Conservation (phyloP, 768 basidiomycete species). For the Coprinellus aureogranulatus region DNA sequence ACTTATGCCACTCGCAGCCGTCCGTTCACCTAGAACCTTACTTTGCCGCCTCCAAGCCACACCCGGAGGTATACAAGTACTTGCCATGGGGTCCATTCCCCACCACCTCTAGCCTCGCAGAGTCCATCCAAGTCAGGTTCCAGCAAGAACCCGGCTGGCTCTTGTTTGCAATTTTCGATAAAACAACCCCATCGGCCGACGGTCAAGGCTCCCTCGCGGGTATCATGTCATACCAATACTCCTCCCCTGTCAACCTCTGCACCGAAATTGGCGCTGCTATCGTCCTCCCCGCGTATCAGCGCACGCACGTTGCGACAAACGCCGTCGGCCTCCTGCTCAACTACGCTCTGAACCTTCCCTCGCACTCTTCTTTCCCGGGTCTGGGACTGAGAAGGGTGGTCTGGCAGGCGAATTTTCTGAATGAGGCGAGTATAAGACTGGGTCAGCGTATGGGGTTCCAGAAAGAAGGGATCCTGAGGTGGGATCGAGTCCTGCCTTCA, state of each 20-base stretch:
- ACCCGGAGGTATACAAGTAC: conserved; percentile 45
- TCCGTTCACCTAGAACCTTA: conserved; percentile 42
- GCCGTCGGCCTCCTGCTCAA: conserved; percentile 49
- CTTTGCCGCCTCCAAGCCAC: conserved; percentile 27
- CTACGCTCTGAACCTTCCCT: conserved; percentile 42
- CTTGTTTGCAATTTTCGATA: conserved; percentile 53
- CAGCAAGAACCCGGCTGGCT: conserved; percentile 31
- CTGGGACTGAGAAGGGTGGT: conserved; percentile 60
- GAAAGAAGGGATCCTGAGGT: conserved; percentile 49
- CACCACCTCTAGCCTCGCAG: conserved; percentile 34
- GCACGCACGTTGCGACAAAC: conserved; percentile 61
- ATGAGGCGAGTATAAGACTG: conserved; percentile 44
- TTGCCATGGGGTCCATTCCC: conserved; percentile 51
- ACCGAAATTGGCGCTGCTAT: conserved; percentile 57
- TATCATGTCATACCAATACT: conserved; percentile 48
- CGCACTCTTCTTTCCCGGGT: conserved; percentile 25
- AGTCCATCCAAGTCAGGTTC: conserved; percentile 33
- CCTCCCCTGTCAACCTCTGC: conserved; percentile 37
- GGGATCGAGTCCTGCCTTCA: conserved; percentile 48
- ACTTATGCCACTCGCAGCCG: conserved; percentile 29
- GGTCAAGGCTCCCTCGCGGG: conserved; percentile 52
- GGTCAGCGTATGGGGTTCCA: conserved; percentile 62
- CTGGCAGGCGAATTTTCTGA: conserved; percentile 55
- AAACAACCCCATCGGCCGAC: too few species aligned
- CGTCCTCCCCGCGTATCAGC: conserved; percentile 55